Evolutionary conservation across 176 grass and related monocot genomes (phyloP), one percentile per base, ranked within the genome.

Genomic region (Avena insularis): DNA sequence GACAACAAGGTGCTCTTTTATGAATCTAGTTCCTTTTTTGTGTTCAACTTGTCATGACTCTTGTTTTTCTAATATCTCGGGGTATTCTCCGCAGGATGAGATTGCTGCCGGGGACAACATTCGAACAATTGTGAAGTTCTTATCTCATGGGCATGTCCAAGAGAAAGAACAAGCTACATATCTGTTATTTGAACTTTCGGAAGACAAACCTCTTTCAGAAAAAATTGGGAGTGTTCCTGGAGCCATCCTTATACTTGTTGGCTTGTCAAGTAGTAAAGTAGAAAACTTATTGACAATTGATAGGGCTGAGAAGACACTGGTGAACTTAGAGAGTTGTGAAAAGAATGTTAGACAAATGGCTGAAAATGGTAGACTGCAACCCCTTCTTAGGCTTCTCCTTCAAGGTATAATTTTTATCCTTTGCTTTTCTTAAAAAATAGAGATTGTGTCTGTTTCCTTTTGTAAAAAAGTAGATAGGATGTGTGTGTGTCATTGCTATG

Each of bases 281-380:
- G 96, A 94, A 89, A 95, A 95, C 68, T 20, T 77, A 54, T 84
- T 83, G 55, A 91, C 77, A 75, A 60, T 98, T 79, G 92, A 94
- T 84, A 94, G 66, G 88, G 90, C 96, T 84, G 93, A 95, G 35
- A 93, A 89, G 46, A 95, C 86, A 79, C 85, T 98, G 35, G 86
- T 94, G 61, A 98, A 98, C 90, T 86, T 95, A 68, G 96, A 92
- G 86, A 92, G 82, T 29, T 98, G 86, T 73, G 96, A 98, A 88
- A 92, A 91, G 79, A 98, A 98, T 95, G 96, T 98, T 84, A 95
- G 93, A 79, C 91, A 94, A 75, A 98, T 98, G 96, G 93, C 96
- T 82, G 96, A 98, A 89, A 98, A 92, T 83, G 93, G 96, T 64
- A 86, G 93, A 87, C 78, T 98, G 76, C 93, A 91, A 58, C 96